phyloP scores from a whole-genome alignment of 768 basidiomycete genomes.

The Amanita pseudoporphyria region DNA sequence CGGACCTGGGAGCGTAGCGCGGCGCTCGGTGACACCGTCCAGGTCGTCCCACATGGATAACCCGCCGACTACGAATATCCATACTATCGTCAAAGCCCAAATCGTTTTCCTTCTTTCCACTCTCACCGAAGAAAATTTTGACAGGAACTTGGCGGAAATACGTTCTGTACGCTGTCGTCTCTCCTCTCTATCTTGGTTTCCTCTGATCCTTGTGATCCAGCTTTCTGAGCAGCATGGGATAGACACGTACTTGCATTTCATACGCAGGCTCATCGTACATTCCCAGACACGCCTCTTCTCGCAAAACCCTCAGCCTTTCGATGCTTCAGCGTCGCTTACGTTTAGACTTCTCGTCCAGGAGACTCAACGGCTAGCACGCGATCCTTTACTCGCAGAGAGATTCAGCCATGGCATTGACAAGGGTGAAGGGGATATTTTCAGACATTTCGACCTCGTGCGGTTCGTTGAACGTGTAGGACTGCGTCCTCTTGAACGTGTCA shows the following conservation, averaged over 20 bases:
- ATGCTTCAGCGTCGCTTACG: conserved; percentile 68
- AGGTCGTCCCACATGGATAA: conserved; percentile 86
- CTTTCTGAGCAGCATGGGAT: conserved; percentile 95
- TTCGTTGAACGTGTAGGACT: conserved; percentile 78
- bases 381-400: conserved; percentile 83
- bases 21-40: conserved; percentile 68
- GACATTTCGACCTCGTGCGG: conserved; percentile 74
- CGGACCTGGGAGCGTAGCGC: conserved; percentile 55
- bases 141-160: conserved; percentile 89
- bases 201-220: conserved; percentile 32
- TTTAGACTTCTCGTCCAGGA: conserved; percentile 84
- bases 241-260: conserved; percentile 96
- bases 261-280: conserved; percentile 88
- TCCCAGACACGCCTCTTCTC: conserved; percentile 65
- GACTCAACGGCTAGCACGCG: conserved; percentile 80
- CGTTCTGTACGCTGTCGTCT: conserved; percentile 60
- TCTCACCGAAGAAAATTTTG: conserved; percentile 94
- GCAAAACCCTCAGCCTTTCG: conserved; percentile 53
- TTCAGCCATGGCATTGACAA: conserved; percentile 87
- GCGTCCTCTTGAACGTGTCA: conserved; percentile 68
- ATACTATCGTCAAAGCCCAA: conserved; percentile 93
- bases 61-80: conserved; percentile 76
- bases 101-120: conserved; percentile 96
- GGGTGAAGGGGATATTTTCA: conserved; percentile 77
- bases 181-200: conserved; percentile 5